Base-by-base conservation (phyloP, 306 rosid genomes). In the Astragalus glycyphyllos region DNA sequence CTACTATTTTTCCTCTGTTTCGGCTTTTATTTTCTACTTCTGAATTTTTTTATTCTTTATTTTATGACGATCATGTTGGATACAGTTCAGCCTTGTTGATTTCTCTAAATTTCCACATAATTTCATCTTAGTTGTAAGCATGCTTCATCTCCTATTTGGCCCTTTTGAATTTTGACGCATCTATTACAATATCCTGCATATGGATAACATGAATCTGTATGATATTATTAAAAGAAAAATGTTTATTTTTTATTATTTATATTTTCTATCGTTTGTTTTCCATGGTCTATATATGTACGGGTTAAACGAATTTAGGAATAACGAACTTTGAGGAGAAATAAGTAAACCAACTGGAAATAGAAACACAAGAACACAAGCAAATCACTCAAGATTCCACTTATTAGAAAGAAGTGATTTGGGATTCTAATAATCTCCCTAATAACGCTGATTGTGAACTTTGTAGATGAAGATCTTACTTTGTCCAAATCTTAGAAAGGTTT, bases 131-230 rank as follows among this genome's bases (percentile, higher is more conserved):
- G 2, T 17, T 1, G 29, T 17, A 9, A 51, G n/a, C 35, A 40
- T 34, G 65, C 17, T 75, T 75, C 26, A 16, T 45, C 8, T 67
- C 69, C 4, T 65, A 29, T 54, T 65, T 67, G 45, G 0, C 12
- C 7, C 11, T 62, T 8, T 13, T 47, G 23, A 13, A 12, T 58
- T 45, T 50, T 68, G 13, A 7, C 0, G 56, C 40, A 56, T 73
- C 76, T 65, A 12, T 8, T 58, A 3, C 23, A 34, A 74, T 68
- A 65, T 78, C 56, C 53, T 8, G 32, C 53, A 7, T n/a, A 31
- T 50, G 48, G 35, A 37, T 58, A 15, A 16, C 53, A 11, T 34
- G 69, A 35, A 8, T 41, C 26, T n/a, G 8, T 16, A n/a, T n/a
- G n/a, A n/a, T n/a, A n/a, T n/a, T n/a, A n/a, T n/a, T 12, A 16